Evolutionary conservation across 169 alveolate genomes (phyloP).

Genomic region (Miamiensis avidus): DNA sequence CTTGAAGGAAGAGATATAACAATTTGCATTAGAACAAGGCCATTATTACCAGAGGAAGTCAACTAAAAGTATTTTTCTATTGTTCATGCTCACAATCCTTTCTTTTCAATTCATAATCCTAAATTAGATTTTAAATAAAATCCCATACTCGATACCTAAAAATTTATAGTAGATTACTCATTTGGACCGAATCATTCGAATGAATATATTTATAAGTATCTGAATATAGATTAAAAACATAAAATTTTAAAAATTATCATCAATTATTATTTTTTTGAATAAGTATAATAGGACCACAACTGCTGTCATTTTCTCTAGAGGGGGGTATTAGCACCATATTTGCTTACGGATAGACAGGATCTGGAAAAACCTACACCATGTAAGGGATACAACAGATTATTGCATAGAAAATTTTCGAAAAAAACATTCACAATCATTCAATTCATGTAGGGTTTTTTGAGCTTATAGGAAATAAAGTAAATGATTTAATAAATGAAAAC

Average conservation of each 20-base stretch:
- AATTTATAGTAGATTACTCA: neutral
- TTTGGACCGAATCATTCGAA: neutral
- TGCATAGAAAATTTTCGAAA: neutral
- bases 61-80: neutral
- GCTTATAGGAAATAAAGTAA: neutral
- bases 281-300: neutral
- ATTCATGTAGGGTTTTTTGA: neutral
- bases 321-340: neutral
- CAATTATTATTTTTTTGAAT: too few relatives aligned
- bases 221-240: too few relatives aligned
- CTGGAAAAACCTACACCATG: neutral
- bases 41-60: neutral
- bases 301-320: neutral
- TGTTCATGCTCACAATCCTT: neutral
- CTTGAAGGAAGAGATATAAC: neutral
- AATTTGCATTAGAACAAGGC: neutral
- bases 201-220: neutral
- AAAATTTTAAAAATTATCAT: too few relatives aligned
- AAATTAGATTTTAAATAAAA: too few relatives aligned
- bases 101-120: neutral
- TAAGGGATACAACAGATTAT: neutral
- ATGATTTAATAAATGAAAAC: neutral
- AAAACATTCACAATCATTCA: neutral
- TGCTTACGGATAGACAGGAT: neutral
- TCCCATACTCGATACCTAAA: neutral